A percentile compares a stretch with the other conserved stretches of the same genome.
phyloP scores from a whole-genome alignment of 2,329 filamentous ascomycete species.

The Canariomyces notabilis region DNA sequence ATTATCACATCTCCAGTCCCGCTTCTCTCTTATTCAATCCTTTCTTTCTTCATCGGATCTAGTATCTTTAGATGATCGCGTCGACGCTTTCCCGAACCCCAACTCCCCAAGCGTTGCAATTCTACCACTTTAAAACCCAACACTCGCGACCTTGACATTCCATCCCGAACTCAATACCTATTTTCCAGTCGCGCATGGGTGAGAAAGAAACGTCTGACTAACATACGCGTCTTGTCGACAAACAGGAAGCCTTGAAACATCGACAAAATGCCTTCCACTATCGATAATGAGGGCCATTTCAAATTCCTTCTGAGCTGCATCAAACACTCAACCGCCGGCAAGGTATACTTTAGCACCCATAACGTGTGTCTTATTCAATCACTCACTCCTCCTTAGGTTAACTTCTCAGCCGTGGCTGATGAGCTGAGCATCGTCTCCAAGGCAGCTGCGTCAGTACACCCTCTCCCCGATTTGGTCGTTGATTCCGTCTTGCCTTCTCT shows the following conservation, averaged over 20 bases:
- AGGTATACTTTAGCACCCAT: constrained; percentile 39
- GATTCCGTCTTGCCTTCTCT: no score
- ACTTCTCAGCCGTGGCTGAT: constrained; percentile 59
- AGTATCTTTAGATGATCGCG: no score
- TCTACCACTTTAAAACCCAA: no score
- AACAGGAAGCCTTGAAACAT: constrained; percentile 4
- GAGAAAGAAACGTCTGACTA: neutral
- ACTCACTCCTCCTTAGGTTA: constrained; percentile 43
- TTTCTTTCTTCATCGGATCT: no score
- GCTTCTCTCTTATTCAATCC: no score
- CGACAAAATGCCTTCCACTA: constrained; percentile 45
- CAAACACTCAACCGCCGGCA: constrained; percentile 53
- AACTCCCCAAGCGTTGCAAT: no score
- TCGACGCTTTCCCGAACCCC: no score
- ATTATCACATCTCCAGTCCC: no score
- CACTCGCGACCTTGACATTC: no score
- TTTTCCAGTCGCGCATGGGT: no score
- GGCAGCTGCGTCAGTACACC: constrained; percentile 61
- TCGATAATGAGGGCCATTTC: constrained; percentile 52
- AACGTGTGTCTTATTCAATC: neutral
- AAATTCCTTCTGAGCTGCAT: constrained; percentile 64
- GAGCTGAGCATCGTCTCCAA: constrained; percentile 60
- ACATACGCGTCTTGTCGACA: neutral
- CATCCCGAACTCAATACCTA: no score
- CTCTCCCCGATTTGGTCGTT: no score